Percentiles rank a stretch among this genome's conserved stretches.
Conservation (phyloP, 2,329 filamentous ascomycete species). For the Trichothecium roseum region DNA sequence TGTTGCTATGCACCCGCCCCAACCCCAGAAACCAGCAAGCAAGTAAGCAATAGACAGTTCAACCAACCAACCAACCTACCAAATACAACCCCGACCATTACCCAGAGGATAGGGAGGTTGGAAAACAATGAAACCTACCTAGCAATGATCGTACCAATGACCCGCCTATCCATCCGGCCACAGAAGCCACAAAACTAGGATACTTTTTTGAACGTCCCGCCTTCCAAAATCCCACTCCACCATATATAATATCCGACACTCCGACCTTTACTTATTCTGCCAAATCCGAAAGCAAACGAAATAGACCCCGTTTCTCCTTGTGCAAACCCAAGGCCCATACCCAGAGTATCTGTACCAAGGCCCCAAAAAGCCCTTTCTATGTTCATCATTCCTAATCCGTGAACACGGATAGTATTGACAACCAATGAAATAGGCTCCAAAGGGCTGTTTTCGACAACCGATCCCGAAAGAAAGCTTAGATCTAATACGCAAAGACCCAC, state of each 20-base stretch:
- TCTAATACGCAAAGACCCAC: conserved; percentile 3
- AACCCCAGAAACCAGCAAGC: conserved; percentile 13
- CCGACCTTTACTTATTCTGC: conserved; percentile 20
- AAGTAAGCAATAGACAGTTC: conserved; percentile 5
- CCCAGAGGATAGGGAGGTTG: conserved; percentile 10
- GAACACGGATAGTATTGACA: conserved; percentile 5
- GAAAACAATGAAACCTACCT: no score
- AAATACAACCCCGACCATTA: conserved; percentile 11
- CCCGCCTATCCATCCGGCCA: conserved; percentile 5
- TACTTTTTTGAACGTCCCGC: conserved; percentile 18
- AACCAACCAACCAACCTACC: background rate
- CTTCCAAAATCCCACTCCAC: no score
- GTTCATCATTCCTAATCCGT: conserved; percentile 30
- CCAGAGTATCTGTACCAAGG: conserved; percentile 30
- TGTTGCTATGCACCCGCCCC: conserved; percentile 32
- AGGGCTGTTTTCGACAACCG: background rate
- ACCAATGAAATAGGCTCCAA: no score
- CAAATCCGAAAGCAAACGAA: conserved; percentile 20
- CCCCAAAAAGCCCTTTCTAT: conserved; percentile 29
- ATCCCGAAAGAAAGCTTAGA: conserved; percentile 1
- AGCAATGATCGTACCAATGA: conserved; percentile 6
- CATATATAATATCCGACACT: conserved; percentile 21
- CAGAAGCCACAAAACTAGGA: conserved; percentile 20
- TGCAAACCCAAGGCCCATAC: conserved; percentile 24
- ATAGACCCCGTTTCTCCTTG: conserved; percentile 24